Evolutionary conservation across 345 rosid genomes (phyloP).

Genomic region (Euclidium syriacum): DNA sequence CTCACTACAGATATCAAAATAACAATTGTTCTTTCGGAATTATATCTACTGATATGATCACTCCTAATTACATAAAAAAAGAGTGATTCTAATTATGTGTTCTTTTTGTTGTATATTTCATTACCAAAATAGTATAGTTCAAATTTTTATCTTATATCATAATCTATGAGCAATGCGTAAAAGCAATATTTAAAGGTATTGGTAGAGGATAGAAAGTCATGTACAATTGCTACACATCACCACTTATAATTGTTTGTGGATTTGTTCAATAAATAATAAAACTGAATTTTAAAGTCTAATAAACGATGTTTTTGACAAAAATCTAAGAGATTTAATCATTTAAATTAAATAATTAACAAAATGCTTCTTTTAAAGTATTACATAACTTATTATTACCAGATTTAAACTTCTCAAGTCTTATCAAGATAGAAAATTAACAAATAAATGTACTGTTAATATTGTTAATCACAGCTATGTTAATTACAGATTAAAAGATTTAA

Average conservation of each 20-base stretch:
- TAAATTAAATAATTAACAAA: too few species aligned
- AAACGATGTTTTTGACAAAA: too few species aligned
- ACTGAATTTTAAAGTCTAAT: too few species aligned
- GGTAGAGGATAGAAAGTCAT: conserved; percentile 15
- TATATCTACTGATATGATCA: conserved; percentile 26
- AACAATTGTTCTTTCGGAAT: conserved; percentile 43
- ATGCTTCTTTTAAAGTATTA: too few species aligned
- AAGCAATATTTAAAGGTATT: conserved; percentile 17
- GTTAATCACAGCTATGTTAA: too few species aligned
- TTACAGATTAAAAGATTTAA: too few species aligned
- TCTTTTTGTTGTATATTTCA: not conserved
- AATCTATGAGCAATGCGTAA: conserved; percentile 13
- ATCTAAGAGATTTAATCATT: too few species aligned
- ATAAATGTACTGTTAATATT: too few species aligned
- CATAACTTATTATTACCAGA: too few species aligned
- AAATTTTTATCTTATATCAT: not conserved
- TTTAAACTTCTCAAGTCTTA: too few species aligned
- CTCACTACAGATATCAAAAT: conserved; percentile 39
- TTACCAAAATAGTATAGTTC: conserved; percentile 2
- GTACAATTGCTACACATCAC: too few species aligned
- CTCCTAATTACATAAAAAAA: conserved; percentile 6
- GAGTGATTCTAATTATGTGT: not conserved
- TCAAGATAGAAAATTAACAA: too few species aligned
- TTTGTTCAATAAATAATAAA: not conserved
- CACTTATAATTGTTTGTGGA: not conserved